Base-by-base conservation (phyloP, 2,329 filamentous ascomycete genomes). In the Fusarium mexicanum region DNA sequence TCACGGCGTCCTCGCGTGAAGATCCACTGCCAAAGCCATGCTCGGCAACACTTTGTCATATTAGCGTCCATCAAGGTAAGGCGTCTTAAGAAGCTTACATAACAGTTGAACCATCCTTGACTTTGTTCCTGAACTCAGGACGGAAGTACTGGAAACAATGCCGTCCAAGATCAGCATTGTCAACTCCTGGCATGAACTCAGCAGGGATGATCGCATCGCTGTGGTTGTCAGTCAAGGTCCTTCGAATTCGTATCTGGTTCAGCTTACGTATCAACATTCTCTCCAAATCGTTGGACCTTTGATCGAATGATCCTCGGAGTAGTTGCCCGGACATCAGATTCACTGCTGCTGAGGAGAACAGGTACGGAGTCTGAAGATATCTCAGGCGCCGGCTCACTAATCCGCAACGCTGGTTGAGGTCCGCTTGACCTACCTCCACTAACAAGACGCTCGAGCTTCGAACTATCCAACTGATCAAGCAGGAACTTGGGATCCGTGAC, bases 101-200 rank as follows among this genome's bases (percentile, higher is more conserved):
- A 16, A 73, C 26, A 6, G 55, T 33, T 13, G 69, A 70, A 6
- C 69, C 72, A 20, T 54, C 47, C 6, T 43, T 69, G 2, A 26
- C 63, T 53, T 64, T 74, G 22, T 67, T 61, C 24, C 75, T 58
- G 41, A 75, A 76, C 24, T 69, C 65, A 4, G 75, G 67, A 2
- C 64, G 64, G 35, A 60, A 72, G 37, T 74, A 71, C 40, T 76
- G 64, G 44, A 77, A 73, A 41, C 74, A 75, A 37, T 77, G 75
- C 33, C 60, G 70, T 33, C 74, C 74, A 0, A 77, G 67, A 26
- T 77, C 74, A 13, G 71, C 61, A 29, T 76, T 76, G 38, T 75
- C 73, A 4, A 74, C 47, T 18, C 64, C 67, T 17, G 70, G 64
- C 72, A 73, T 70, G 24, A 72, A 72, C 29, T 75, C 74, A 20